Percentiles rank a stretch among this genome's conserved stretches.
These are phyloP conservation scores for Amanita rimosa DNA, from an alignment of 768 basidiomycete species.

Conservation along the genomic window DNA sequence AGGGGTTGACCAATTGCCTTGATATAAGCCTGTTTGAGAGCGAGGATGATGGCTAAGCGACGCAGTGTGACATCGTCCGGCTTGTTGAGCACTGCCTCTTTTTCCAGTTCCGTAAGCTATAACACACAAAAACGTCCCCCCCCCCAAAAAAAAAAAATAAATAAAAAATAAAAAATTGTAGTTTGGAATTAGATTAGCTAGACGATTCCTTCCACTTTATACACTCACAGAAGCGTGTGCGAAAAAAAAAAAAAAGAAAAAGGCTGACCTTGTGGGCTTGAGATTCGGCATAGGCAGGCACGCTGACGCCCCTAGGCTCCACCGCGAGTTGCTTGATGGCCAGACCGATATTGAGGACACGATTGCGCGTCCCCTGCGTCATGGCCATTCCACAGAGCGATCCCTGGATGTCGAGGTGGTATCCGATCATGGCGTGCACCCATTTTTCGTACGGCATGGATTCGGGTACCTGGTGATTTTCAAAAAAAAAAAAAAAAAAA, in stretches of 20 bases:
- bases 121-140: too few relatives aligned
- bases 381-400: constrained; percentile 78
- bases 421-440: constrained; percentile 68
- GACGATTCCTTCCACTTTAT: too few relatives aligned
- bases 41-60: constrained; percentile 65
- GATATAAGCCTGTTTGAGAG: constrained; percentile 75
- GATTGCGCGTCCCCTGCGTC: constrained; percentile 65
- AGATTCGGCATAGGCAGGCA: constrained; percentile 60
- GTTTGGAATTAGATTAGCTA: constrained; percentile 15
- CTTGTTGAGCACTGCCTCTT: constrained; percentile 25
- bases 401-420: constrained; percentile 57
- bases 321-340: constrained; percentile 60
- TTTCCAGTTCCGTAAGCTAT: constrained; percentile 30
- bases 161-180: too few relatives aligned
- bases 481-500: too few relatives aligned
- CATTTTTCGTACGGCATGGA: constrained; percentile 55
- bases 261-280: constrained; percentile 56
- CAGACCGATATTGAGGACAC: constrained; percentile 77
- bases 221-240: neutral
- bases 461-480: constrained; percentile 50
- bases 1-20: constrained; percentile 74
- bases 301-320: constrained; percentile 46
- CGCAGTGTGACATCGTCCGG: constrained; percentile 59
- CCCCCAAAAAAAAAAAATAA: too few relatives aligned
- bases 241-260: neutral